Percentiles rank a stretch among this genome's conserved stretches.
These are phyloP conservation scores for Oenanthe javanica DNA, from an alignment of 140 eudicot genomes.

Conservation along the genomic window DNA sequence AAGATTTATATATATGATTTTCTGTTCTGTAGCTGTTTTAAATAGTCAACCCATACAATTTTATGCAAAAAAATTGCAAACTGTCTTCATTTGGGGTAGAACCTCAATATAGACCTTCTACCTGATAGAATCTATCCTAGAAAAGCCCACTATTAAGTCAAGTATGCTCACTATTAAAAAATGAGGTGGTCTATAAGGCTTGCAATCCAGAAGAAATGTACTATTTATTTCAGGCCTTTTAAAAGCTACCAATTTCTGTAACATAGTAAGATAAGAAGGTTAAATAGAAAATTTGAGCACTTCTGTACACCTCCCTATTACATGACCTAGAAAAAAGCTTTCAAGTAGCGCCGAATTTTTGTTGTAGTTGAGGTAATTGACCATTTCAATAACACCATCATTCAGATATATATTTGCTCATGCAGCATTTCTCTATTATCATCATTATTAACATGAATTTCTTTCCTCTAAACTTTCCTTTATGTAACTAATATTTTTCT, in stretches of 20 bases:
- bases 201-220: background rate
- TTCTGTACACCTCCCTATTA: too few relatives aligned
- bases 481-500: background rate
- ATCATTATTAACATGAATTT: background rate
- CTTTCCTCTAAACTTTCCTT: background rate
- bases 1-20: background rate
- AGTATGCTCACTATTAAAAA: background rate
- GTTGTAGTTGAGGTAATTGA: background rate
- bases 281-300: background rate
- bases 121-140: background rate
- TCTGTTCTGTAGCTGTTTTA: background rate
- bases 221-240: background rate
- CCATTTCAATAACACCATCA: background rate
- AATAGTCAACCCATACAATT: background rate
- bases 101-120: background rate
- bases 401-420: background rate
- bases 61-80: background rate
- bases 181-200: background rate
- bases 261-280: background rate
- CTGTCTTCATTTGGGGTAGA: background rate
- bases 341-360: too few relatives aligned
- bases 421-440: background rate
- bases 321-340: too few relatives aligned
- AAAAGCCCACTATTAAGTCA: background rate
- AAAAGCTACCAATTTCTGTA: background rate